Evolutionary conservation across 1,284 basidiomycete species (phyloP).

Genomic region (Irpex sp.): DNA sequence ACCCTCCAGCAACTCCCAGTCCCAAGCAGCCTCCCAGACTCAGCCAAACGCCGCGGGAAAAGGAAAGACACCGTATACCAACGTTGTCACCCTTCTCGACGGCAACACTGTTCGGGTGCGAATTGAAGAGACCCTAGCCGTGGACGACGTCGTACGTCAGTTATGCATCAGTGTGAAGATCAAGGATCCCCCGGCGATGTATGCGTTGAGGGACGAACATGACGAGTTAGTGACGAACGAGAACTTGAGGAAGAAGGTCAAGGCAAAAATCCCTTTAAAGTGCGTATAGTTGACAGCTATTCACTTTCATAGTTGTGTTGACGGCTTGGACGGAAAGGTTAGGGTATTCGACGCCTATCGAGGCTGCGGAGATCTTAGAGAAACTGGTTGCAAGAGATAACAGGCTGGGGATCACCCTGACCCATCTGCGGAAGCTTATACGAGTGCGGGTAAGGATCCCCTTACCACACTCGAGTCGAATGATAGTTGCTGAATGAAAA

Average conservation of each 20-base stretch:
- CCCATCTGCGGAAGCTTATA: conserved; percentile 83
- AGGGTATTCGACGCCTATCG: conserved; percentile 77
- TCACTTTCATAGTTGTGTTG: too few relatives aligned
- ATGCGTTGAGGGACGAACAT: conserved; percentile 83
- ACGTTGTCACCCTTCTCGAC: conserved; percentile 72
- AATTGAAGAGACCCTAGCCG: conserved; percentile 76
- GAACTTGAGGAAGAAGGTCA: conserved; percentile 81
- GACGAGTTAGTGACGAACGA: conserved; percentile 92
- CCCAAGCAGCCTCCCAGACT: background rate
- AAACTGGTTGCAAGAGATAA: conserved; percentile 67
- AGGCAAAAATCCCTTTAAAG: conserved; percentile 77
- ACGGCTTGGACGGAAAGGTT: conserved; percentile 42
- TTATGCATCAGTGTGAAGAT: conserved; percentile 81
- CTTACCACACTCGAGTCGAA: background rate
- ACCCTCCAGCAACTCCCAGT: background rate
- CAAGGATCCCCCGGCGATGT: conserved; percentile 77
- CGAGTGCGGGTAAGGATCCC: conserved; percentile 39
- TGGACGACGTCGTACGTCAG: conserved; percentile 77
- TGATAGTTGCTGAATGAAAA: background rate
- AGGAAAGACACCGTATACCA: conserved; percentile 51
- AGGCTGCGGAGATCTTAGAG: conserved; percentile 77
- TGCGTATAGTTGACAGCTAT: conserved; percentile 36
- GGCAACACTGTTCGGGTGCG: conserved; percentile 72
- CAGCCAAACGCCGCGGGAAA: background rate
- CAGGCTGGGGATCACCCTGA: conserved; percentile 67